These are phyloP conservation scores for Trichoderma brevicompactum DNA, from an alignment of 2,329 filamentous ascomycete genomes.

Conservation along the genomic window DNA sequence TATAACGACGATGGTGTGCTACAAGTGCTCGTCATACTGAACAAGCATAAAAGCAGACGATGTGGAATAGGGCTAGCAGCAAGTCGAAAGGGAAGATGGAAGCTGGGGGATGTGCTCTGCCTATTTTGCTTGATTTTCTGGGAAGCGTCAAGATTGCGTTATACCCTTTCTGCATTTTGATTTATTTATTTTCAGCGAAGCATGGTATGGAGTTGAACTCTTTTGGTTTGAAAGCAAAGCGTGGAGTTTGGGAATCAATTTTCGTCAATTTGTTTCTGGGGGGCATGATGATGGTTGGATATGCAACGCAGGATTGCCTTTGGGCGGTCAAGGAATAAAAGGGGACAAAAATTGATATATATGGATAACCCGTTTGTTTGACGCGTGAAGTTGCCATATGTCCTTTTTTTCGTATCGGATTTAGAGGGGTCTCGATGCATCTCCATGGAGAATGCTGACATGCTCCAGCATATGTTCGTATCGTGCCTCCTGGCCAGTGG, in stretches of 20 bases:
- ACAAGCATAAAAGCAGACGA: not conserved
- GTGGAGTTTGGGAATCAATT: slow-evolving; percentile 8
- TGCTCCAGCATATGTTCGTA: too few species aligned
- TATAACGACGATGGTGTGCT: not conserved
- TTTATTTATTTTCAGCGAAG: slow-evolving; percentile 6
- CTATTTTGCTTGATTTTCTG: not conserved
- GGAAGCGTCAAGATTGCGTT: slow-evolving; percentile 16
- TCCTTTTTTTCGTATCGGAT: too few species aligned
- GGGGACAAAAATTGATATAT: too few species aligned
- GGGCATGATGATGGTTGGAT: not conserved
- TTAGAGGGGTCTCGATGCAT: too few species aligned
- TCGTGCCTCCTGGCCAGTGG: too few species aligned
- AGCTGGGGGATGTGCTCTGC: not conserved
- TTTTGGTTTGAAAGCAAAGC: slow-evolving; percentile 12
- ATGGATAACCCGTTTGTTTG: too few species aligned
- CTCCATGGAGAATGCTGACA: too few species aligned
- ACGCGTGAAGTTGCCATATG: too few species aligned
- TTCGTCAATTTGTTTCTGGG: too few species aligned
- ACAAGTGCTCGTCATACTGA: not conserved
- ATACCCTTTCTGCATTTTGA: not conserved
- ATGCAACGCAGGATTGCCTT: not conserved
- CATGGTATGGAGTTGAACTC: slow-evolving; percentile 14
- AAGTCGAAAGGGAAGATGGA: not conserved
- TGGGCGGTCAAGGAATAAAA: not conserved
- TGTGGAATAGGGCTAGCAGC: not conserved